Evolutionary conservation across 805 yeast genomes (phyloP), one percentile per base, ranked within the genome.

Genomic region (Saturnispora halmiae): DNA sequence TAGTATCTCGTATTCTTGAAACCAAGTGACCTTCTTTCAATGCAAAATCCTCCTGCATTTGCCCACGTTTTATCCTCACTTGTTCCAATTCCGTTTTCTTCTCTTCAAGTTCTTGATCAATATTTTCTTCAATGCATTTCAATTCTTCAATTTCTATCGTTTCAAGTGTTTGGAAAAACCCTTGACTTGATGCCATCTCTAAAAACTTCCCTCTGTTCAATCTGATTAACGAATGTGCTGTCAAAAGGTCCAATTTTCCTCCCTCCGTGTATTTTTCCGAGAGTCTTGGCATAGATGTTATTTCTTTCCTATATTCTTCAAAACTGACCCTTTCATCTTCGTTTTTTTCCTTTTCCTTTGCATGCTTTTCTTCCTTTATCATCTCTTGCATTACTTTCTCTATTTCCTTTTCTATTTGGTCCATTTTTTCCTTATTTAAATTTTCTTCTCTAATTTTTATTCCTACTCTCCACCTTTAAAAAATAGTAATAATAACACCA

Each of bases 71-170:
- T 24, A 5, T n/a, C 28, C 11, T 26, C 3, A 34, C 41, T 4
- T 67, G 72, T 5, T 70, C 70, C 7, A 73, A 58, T 34, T 55
- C 59, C 37, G 71, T 52, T 49, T 77, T 75, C 35, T 56, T 56
- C 8, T 28, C 24, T 2, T 50, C 43, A 2, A 69, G 48, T 20
- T 29, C 37, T 6, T 31, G 16, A 15, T 28, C 18, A 15, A 40
- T 27, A n/a, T 22, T 9, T 14, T 19, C 13, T 19, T 21, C 24
- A 11, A 36, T 4, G 5, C 20, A 18, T n/a, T 27, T 32, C 19
- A 22, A 10, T 16, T 38, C 26, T 11, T 21, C 14, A 18, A n/a
- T n/a, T 36, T 38, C 45, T 29, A 42, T 31, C n/a, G n/a, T 18
- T 18, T 29, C 14, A 15, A 42, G 14, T 13, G 34, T 34, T 11